A percentile compares a stretch with the other conserved stretches of the same genome.
These are phyloP conservation scores for Phytopythium kandeliae DNA, from an alignment of 352 stramenopile species.

Conservation along the genomic window DNA sequence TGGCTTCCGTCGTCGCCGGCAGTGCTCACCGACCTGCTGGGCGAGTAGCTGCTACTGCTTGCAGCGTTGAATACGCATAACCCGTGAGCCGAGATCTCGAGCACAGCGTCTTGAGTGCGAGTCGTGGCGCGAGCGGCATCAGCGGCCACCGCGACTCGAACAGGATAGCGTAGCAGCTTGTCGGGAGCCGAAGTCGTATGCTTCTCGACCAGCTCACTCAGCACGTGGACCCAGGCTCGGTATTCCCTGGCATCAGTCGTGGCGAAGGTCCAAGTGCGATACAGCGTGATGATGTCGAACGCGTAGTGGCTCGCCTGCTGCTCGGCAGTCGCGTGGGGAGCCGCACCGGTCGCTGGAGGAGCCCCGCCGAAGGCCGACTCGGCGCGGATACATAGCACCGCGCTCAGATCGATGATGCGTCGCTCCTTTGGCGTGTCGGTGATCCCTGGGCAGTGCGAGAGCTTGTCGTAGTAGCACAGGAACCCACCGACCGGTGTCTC, in stretches of 20 bases:
- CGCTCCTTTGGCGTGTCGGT: constrained; percentile 46
- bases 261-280: constrained; percentile 72
- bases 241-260: constrained; percentile 38
- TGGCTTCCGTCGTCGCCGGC: constrained; percentile 34
- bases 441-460: constrained; percentile 50
- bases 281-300: constrained; percentile 72
- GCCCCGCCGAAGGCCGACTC: constrained; percentile 22
- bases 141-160: constrained; percentile 22
- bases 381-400: constrained; percentile 56
- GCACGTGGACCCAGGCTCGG: constrained; percentile 48
- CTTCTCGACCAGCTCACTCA: constrained; percentile 51
- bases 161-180: constrained; percentile 35
- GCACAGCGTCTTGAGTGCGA: constrained; percentile 31
- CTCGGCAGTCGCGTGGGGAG: constrained; percentile 5
- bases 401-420: constrained; percentile 59
- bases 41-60: neutral
- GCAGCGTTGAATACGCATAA: constrained; percentile 29
- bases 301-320: constrained; percentile 15
- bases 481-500: constrained; percentile 61
- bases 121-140: constrained; percentile 23
- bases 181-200: constrained; percentile 48
- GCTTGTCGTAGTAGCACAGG: constrained; percentile 72
- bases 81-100: constrained; percentile 56
- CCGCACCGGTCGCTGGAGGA: neutral
- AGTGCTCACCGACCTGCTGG: neutral